Conservation (phyloP, 495 filamentous ascomycete genomes). For the Aspergillus cavernicola region DNA sequence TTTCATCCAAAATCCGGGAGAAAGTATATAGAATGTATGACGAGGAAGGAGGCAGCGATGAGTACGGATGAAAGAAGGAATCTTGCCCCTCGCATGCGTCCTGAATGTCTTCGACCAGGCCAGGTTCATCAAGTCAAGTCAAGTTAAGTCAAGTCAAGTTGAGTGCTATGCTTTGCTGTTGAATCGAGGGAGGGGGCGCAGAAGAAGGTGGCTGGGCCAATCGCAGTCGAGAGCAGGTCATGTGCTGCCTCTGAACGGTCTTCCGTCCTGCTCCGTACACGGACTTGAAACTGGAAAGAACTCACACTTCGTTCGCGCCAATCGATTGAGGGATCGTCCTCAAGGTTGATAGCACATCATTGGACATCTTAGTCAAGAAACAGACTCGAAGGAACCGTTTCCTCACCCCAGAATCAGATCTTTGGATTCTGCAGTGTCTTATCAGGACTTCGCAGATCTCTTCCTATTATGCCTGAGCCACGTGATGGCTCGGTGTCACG, state of each 20-base stretch:
- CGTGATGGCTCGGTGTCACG: neutral
- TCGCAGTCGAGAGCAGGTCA: constrained; percentile 17
- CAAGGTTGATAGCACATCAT: constrained; percentile 12
- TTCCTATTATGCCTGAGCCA: neutral
- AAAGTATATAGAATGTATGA: neutral
- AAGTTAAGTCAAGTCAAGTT: too few species aligned
- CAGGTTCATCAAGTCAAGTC: too few species aligned
- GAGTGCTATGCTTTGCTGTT: constrained; percentile 5
- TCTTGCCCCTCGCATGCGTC: constrained; percentile 2
- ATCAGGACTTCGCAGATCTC: neutral
- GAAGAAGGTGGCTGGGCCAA: constrained; percentile 31
- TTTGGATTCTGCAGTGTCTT: neutral
- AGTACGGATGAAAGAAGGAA: neutral
- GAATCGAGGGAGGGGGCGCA: constrained; percentile 10
- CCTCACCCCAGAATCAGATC: neutral
- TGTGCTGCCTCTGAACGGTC: constrained; percentile 10
- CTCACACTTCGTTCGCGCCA: too few species aligned
- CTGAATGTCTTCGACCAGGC: neutral
- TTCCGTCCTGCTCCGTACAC: constrained; percentile 18
- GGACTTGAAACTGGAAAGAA: too few species aligned
- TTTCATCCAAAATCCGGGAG: neutral
- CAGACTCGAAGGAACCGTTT: neutral
- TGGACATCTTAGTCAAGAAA: constrained; percentile 6
- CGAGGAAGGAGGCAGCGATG: neutral
- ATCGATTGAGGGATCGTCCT: constrained; percentile 17